A percentile compares a stretch with the other conserved stretches of the same genome.
Conservation (phyloP, 345 rosid genomes). For the Eucalyptus leucophloia region DNA sequence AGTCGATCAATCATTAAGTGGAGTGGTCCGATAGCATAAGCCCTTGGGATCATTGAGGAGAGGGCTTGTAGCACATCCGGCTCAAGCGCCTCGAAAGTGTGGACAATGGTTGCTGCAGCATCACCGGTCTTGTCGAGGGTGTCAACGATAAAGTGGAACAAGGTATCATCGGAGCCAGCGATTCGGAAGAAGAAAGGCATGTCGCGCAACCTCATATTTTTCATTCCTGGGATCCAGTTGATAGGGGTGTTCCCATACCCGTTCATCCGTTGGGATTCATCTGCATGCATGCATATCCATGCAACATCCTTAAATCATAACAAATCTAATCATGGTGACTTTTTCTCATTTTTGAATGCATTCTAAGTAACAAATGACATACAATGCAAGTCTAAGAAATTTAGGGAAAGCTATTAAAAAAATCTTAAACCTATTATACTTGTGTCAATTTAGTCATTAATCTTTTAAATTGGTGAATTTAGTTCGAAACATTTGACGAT, state of each 20-base stretch:
- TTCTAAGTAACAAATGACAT: neutral
- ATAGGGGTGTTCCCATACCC: neutral
- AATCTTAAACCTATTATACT: neutral
- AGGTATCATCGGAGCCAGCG: no score
- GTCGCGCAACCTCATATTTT: neutral
- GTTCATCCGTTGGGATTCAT: neutral
- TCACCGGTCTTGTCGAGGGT: neutral
- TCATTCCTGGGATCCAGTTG: neutral
- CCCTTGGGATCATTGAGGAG: neutral
- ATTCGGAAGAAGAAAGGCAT: neutral
- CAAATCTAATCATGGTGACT: neutral
- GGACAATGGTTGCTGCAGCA: neutral
- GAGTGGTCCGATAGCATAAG: neutral
- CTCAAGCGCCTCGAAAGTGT: neutral
- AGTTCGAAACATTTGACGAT: no score
- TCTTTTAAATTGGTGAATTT: neutral
- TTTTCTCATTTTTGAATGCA: neutral
- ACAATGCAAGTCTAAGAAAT: neutral
- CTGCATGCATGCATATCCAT: neutral
- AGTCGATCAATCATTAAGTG: neutral
- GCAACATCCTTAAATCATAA: neutral
- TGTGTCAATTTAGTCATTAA: neutral
- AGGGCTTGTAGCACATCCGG: neutral
- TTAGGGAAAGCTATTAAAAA: neutral
- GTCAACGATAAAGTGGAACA: no score